Conservation (phyloP, 2,329 filamentous ascomycete genomes). For the Magnaporthiopsis incrustans region DNA sequence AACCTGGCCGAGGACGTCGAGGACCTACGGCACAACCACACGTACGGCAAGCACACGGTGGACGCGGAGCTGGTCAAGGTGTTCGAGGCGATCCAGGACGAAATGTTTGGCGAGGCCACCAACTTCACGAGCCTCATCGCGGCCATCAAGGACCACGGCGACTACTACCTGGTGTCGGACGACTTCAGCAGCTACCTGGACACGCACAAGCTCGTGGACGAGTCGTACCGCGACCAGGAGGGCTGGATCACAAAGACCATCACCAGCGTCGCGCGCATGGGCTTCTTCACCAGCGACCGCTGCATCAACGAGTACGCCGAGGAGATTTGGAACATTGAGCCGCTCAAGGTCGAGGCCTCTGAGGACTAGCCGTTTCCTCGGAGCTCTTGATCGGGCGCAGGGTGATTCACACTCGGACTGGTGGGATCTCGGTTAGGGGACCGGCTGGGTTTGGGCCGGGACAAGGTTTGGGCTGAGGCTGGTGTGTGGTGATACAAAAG, state of each 20-base stretch:
- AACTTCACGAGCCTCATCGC: slow-evolving; percentile 78
- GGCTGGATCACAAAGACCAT: slow-evolving; percentile 91
- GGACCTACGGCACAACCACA: slow-evolving; percentile 84
- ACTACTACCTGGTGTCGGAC: slow-evolving; percentile 96
- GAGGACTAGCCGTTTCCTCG: too few relatives aligned
- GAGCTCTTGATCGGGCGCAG: too few relatives aligned
- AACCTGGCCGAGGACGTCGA: slow-evolving; percentile 95
- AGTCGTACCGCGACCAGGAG: slow-evolving; percentile 85
- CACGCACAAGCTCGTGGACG: slow-evolving; percentile 84
- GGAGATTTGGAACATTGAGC: slow-evolving; percentile 94
- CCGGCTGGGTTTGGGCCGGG: too few relatives aligned
- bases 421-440: too few relatives aligned
- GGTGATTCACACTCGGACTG: too few relatives aligned
- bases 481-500: too few relatives aligned
- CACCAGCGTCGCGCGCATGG: slow-evolving; percentile 83
- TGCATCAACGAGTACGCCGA: slow-evolving; percentile 98
- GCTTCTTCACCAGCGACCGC: slow-evolving; percentile 91
- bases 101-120: slow-evolving; percentile 70
- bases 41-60: slow-evolving; percentile 70
- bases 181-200: slow-evolving; percentile 94
- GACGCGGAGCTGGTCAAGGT: slow-evolving; percentile 72
- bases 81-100: slow-evolving; percentile 72
- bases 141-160: slow-evolving; percentile 83
- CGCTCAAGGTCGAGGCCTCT: slow-evolving; percentile 41
- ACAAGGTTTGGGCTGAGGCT: too few relatives aligned